Evolutionary conservation across 805 yeast genomes (phyloP).

Genomic region (Schizosaccharomyces lindneri): DNA sequence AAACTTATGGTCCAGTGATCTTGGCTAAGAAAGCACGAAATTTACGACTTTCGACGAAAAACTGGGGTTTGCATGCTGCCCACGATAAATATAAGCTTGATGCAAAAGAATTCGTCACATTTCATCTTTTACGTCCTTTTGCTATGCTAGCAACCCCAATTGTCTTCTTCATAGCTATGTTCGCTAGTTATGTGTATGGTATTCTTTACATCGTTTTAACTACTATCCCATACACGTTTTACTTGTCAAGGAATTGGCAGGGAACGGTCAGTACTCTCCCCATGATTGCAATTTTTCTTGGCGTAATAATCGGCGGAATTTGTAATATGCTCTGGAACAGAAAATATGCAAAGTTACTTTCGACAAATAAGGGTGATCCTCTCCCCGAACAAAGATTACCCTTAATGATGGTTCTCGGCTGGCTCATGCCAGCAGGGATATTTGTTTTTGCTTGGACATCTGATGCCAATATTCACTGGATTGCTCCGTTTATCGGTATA

Average conservation of each 20-base stretch:
- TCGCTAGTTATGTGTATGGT: conserved; percentile 22
- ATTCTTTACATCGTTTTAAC: conserved; percentile 20
- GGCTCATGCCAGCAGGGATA: conserved; percentile 26
- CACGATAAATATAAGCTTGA: conserved; percentile 65
- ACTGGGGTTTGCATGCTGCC: conserved; percentile 41
- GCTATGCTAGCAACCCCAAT: conserved; percentile 33
- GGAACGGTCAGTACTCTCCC: conserved; percentile 14
- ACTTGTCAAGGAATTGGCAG: conserved; percentile 13
- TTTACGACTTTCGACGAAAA: no score
- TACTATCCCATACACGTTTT: conserved; percentile 18
- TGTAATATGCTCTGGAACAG: conserved; percentile 11
- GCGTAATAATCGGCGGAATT: conserved; percentile 13
- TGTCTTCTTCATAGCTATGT: conserved; percentile 16
- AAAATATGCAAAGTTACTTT: conserved; percentile 12
- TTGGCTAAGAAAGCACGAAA: conserved; percentile 39
- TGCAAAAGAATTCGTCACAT: conserved; percentile 38
- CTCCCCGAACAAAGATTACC: conserved; percentile 37
- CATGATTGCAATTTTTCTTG: conserved; percentile 15
- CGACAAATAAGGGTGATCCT: conserved; percentile 19
- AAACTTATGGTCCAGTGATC: conserved; percentile 22
- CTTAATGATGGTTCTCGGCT: conserved; percentile 22
- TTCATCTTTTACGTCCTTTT: conserved; percentile 60
- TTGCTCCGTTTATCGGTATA: conserved; percentile 24
- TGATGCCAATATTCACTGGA: conserved; percentile 12
- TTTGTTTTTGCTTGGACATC: conserved; percentile 39